Percentiles rank a stretch among this genome's conserved stretches.
These are phyloP conservation scores for Trypanosoma melophagium DNA, from an alignment of 208 protist genomes.

Conservation along the genomic window DNA sequence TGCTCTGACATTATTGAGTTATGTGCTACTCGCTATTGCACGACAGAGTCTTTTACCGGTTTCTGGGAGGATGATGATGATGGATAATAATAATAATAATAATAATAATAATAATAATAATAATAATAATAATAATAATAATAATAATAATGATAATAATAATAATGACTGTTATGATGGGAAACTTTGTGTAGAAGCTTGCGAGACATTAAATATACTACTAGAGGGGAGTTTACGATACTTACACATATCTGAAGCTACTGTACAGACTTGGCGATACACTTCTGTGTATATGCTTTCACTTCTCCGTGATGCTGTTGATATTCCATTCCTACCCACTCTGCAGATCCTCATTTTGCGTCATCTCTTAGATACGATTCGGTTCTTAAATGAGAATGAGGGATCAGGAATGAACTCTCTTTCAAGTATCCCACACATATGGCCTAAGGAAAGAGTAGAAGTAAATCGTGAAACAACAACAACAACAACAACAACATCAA, in stretches of 20 bases:
- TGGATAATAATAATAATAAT: neutral
- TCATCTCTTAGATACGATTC: constrained; percentile 31
- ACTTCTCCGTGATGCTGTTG: constrained; percentile 35
- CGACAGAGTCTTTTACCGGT: constrained; percentile 3
- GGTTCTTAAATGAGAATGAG: constrained; percentile 33
- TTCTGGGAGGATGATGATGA: too few relatives aligned
- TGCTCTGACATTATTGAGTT: constrained; percentile 4
- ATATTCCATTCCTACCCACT: constrained; percentile 18
- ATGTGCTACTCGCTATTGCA: constrained; percentile 11
- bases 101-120: neutral
- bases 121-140: neutral
- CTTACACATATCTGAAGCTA: constrained; percentile 7
- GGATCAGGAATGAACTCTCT: too few relatives aligned
- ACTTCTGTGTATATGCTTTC: constrained; percentile 28
- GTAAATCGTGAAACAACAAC: neutral
- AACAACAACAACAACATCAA: neutral
- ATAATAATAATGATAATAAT: neutral
- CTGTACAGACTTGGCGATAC: constrained; percentile 32
- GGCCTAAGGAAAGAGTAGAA: too few relatives aligned
- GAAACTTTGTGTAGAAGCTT: constrained; percentile 31
- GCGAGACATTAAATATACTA: constrained; percentile 39
- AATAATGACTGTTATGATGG: neutral
- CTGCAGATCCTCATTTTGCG: constrained; percentile 43
- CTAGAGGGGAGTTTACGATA: constrained; percentile 31
- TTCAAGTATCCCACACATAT: too few relatives aligned